Conservation (phyloP, 108 stramenopile genomes). For the Cyclotella baltica region DNA sequence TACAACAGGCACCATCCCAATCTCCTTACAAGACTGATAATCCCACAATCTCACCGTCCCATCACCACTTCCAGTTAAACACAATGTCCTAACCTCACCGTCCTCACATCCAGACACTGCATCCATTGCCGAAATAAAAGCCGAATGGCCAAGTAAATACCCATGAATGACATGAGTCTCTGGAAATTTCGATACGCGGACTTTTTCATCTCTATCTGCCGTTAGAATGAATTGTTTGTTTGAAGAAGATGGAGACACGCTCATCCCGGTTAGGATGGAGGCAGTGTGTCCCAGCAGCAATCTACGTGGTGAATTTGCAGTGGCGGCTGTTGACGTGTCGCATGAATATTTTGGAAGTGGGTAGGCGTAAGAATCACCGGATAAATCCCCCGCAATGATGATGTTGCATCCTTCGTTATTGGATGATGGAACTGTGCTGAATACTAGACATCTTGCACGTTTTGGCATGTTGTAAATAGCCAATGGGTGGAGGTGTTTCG, state of each 20-base stretch:
- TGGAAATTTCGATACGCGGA: constrained; percentile 81
- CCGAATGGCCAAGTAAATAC: constrained; percentile 78
- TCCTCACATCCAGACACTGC: neutral
- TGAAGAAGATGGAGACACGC: constrained; percentile 24
- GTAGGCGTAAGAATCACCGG: constrained; percentile 81
- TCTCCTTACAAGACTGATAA: constrained; percentile 46
- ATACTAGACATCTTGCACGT: constrained; percentile 60
- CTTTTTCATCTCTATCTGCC: constrained; percentile 89
- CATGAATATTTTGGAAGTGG: constrained; percentile 36
- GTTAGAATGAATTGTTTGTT: constrained; percentile 62
- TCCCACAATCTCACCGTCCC: constrained; percentile 80
- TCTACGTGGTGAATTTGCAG: constrained; percentile 17
- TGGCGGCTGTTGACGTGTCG: neutral
- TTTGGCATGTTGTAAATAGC: constrained; percentile 61
- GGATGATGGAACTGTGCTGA: constrained; percentile 37
- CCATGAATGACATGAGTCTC: constrained; percentile 67
- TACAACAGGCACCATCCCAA: constrained; percentile 41
- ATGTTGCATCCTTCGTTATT: constrained; percentile 20
- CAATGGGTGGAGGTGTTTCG: constrained; percentile 20
- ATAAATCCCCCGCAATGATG: constrained; percentile 75
- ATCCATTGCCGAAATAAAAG: constrained; percentile 74
- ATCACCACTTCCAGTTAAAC: constrained; percentile 75
- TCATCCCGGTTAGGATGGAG: constrained; percentile 80
- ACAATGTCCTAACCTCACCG: constrained; percentile 22
- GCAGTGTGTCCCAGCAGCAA: constrained; percentile 88